Base-by-base conservation (phyloP, 1,284 basidiomycete species). In the Ganoderma lingzhi region DNA sequence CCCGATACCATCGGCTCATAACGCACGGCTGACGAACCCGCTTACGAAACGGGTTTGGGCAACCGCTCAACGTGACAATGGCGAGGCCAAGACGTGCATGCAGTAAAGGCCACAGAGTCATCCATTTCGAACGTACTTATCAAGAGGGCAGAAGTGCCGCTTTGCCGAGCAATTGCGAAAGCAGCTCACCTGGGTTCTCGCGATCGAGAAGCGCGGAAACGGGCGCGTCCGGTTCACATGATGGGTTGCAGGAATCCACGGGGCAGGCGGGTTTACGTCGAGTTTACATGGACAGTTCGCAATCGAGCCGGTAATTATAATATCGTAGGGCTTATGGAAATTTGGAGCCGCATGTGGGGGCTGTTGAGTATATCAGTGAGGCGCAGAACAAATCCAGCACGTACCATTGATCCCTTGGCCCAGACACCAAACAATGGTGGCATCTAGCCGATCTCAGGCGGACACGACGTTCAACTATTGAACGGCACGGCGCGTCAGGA, bases 161-260 rank as follows among this genome's bases (percentile, higher is more conserved):
- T n/a, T 39, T 59, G n/a, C 56, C 56, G 56, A 59, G 37, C 37
- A 19, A 59, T 2, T 39, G 19, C n/a, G 56, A 59, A n/a, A 39
- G 56, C 56, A 28, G 48, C 23, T 53, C 48, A 53, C 23, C 23
- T 53, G 48, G 17, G 5, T 35, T 19, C 56, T 39, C n/a, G n/a
- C n/a, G n/a, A n/a, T n/a, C 56, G 37, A 59, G 35, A 59, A 59
- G 56, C 37, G 39, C 19, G 9, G 30, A 59, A 15, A 3, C 6
- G 19, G 56, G 56, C 17, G 56, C 56, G 37, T 59, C 35, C 35
- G n/a, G 56, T 14, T 39, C 56, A 59, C 56, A 59, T 59, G 56
- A 59, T 39, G 56, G 12, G 37, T 12, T 35, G 53, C 53, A 56
- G n/a, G 53, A 32, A 53, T 30, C 23, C 48, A 53, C 23, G 48